Percentiles rank a stretch among this genome's conserved stretches.
Evolutionary conservation across 306 rosid genomes (phyloP).

Genomic region (Citrullus amarus): DNA sequence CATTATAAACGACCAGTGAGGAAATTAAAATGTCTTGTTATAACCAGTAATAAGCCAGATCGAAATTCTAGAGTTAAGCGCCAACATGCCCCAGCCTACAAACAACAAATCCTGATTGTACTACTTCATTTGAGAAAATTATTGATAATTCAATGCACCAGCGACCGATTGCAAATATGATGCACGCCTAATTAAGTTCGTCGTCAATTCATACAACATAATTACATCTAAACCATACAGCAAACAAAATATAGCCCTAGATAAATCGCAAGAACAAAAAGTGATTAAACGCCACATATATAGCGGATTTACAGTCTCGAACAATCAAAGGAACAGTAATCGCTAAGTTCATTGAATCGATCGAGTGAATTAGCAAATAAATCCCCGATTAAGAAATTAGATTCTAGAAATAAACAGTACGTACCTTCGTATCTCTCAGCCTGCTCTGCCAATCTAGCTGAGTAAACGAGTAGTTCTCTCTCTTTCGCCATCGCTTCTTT

Average conservation of each 20-base stretch:
- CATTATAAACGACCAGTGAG: background rate
- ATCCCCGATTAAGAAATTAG: background rate
- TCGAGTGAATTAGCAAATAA: background rate
- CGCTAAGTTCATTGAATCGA: background rate
- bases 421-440: conserved; percentile 32
- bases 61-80: background rate
- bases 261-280: background rate
- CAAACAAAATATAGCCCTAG: background rate
- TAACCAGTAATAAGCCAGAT: background rate
- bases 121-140: too few relatives aligned
- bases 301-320: background rate
- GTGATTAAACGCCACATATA: background rate
- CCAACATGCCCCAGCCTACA: background rate
- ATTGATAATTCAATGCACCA: background rate
- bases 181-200: background rate
- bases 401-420: conserved; percentile 6
- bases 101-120: background rate
- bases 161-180: background rate
- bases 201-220: background rate
- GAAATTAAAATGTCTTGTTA: background rate
- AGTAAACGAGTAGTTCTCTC: conserved; percentile 26
- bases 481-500: conserved; percentile 23
- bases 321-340: background rate
- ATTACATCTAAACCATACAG: background rate
- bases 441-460: conserved; percentile 34